Percentiles rank a stretch among this genome's conserved stretches.
Conservation (phyloP, 2,329 filamentous ascomycete species). For the Blastomyces percursus region DNA sequence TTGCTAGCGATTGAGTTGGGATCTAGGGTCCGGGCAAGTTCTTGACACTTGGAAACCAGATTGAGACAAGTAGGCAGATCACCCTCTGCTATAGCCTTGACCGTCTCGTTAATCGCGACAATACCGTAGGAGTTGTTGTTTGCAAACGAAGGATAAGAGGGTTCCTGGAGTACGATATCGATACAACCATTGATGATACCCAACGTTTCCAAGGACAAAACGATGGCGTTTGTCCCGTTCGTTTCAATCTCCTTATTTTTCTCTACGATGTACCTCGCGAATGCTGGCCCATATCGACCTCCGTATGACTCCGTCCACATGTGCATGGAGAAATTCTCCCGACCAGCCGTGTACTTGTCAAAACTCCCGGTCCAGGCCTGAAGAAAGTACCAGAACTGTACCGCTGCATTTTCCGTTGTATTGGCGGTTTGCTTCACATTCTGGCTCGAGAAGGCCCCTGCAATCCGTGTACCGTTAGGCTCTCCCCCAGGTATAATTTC, state of each 20-base stretch:
- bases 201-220: constrained; percentile 32
- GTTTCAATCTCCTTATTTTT: constrained; percentile 31
- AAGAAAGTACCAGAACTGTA: constrained; percentile 43
- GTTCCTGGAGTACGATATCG: constrained; percentile 49
- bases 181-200: constrained; percentile 52
- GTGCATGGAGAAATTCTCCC: constrained; percentile 34
- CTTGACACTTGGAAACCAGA: constrained; percentile 32
- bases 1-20: constrained; percentile 40
- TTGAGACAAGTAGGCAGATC: too few relatives aligned
- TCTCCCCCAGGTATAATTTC: neutral
- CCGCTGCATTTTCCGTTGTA: constrained; percentile 35
- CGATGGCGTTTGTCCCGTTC: constrained; percentile 31
- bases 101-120: too few relatives aligned
- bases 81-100: too few relatives aligned
- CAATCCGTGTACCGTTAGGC: neutral
- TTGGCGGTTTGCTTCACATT: constrained; percentile 11
- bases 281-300: constrained; percentile 33
- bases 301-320: constrained; percentile 39
- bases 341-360: constrained; percentile 41
- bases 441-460: constrained; percentile 3
- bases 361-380: constrained; percentile 49
- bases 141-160: constrained; percentile 32
- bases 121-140: constrained; percentile 24
- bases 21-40: constrained; percentile 38
- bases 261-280: constrained; percentile 29